phyloP scores from a whole-genome alignment of 306 rosid genomes.

The Abrus pulchellus region DNA sequence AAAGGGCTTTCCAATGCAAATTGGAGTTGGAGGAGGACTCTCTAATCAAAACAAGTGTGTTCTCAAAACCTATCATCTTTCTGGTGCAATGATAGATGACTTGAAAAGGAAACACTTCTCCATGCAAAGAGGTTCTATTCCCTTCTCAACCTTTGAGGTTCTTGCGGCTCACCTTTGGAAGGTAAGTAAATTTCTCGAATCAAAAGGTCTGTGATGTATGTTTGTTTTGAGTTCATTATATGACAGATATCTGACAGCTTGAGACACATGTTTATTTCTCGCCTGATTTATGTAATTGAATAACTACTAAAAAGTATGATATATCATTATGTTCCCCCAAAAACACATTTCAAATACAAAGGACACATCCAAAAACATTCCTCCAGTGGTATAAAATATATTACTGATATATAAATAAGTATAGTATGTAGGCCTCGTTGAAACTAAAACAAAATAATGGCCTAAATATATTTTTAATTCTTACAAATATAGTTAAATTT shows the following conservation, averaged over 20 bases:
- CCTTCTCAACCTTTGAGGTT: conserved; percentile 78
- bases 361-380: no score
- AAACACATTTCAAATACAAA: no score
- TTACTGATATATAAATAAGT: no score
- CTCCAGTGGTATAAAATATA: no score
- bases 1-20: conserved; percentile 14
- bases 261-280: neutral
- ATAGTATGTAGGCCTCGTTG: no score
- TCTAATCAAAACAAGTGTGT: conserved; percentile 52
- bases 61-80: conserved; percentile 65
- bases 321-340: no score
- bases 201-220: neutral
- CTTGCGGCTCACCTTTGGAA: conserved; percentile 85
- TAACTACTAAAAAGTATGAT: no score
- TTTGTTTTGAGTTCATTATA: neutral
- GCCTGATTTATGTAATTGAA: no score
- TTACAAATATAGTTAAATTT: no score
- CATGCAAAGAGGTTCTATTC: conserved; percentile 43
- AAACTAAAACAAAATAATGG: no score
- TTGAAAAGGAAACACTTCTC: conserved; percentile 58
- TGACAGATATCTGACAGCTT: conserved; percentile 9
- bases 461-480: no score
- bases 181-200: conserved; percentile 53
- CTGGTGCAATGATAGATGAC: conserved; percentile 55
- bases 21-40: conserved; percentile 21